These are phyloP conservation scores for Rhizophagus prolifer DNA, from an alignment of 192 early-diverging fungal genomes.

Conservation along the genomic window DNA sequence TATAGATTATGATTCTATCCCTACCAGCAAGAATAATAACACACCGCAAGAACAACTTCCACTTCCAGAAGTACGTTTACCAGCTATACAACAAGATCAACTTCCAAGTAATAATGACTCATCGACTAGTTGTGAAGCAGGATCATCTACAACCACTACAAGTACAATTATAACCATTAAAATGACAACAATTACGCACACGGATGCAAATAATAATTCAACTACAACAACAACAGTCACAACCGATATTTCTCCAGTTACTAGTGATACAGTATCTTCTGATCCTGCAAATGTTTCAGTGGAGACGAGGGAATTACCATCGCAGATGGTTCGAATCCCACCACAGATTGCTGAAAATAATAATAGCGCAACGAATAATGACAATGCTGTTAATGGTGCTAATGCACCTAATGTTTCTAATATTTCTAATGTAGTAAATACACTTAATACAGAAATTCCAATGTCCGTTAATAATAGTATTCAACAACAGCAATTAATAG, in stretches of 20 bases:
- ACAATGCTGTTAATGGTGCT: background rate
- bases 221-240: slow-evolving; percentile 6
- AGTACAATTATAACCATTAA: slow-evolving; percentile 16
- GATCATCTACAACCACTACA: slow-evolving; percentile 12
- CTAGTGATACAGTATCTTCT: slow-evolving; percentile 2
- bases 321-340: background rate
- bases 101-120: background rate
- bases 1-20: background rate
- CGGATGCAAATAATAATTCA: slow-evolving; percentile 12
- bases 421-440: background rate
- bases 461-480: background rate
- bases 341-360: background rate
- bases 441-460: background rate
- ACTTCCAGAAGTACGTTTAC: background rate
- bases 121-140: background rate
- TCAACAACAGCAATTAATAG: background rate
- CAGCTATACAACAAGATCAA: background rate
- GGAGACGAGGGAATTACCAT: slow-evolving; percentile 4
- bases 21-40: background rate
- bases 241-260: slow-evolving; percentile 8
- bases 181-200: slow-evolving; percentile 15
- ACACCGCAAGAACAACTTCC: background rate
- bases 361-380: background rate
- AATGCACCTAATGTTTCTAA: background rate
- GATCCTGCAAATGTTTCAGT: background rate